These are phyloP conservation scores for Cystofilobasidium ferigula DNA, from an alignment of 768 basidiomycete species.

Conservation along the genomic window DNA sequence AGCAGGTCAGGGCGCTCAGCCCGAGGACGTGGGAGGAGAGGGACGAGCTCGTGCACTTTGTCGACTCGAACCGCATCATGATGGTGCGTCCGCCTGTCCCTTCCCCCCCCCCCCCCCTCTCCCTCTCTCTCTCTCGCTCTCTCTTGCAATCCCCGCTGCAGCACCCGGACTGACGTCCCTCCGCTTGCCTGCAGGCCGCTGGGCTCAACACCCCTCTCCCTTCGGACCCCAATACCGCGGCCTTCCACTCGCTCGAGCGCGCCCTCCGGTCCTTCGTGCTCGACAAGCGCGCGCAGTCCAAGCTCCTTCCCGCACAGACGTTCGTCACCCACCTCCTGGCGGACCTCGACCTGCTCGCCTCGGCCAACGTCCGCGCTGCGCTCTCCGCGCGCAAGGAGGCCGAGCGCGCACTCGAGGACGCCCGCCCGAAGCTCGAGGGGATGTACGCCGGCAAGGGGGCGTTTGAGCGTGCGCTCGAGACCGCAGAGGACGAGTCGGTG, in stretches of 20 bases:
- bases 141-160: neutral
- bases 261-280: constrained; percentile 88
- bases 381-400: constrained; percentile 63
- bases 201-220: constrained; percentile 15
- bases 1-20: constrained; percentile 85
- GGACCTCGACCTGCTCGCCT: constrained; percentile 76
- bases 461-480: constrained; percentile 67
- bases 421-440: constrained; percentile 75
- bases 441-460: constrained; percentile 63
- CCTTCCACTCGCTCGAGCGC: constrained; percentile 81
- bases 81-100: constrained; percentile 8
- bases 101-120: neutral
- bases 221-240: constrained; percentile 34
- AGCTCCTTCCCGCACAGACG: constrained; percentile 82
- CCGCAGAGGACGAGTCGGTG: constrained; percentile 63
- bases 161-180: too few species aligned
- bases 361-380: constrained; percentile 78
- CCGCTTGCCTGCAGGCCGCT: constrained; percentile 5
- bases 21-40: constrained; percentile 87
- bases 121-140: neutral
- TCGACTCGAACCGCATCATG: constrained; percentile 59
- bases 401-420: constrained; percentile 52
- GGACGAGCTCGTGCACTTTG: constrained; percentile 91
- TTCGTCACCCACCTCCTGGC: constrained; percentile 81
- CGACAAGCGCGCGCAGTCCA: constrained; percentile 88